Evolutionary conservation across 352 stramenopile genomes (phyloP), one percentile per base, ranked within the genome.

Genomic region (Pythium brachiatum): DNA sequence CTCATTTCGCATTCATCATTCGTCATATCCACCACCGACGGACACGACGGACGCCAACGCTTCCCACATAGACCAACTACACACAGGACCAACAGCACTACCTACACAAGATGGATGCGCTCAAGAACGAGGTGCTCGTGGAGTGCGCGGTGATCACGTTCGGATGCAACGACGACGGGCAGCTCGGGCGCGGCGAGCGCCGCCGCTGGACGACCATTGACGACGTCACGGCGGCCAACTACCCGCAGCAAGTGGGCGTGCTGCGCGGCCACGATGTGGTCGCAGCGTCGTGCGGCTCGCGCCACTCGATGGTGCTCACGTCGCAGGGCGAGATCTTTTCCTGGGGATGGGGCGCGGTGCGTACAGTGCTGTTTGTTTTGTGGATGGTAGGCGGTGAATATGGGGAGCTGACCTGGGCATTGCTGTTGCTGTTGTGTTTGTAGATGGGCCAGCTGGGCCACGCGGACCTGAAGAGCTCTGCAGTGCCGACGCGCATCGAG

Each of bases 361-460:
- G 78, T 85, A n/a, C 29, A 26, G 12, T 53, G 21, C 36, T 53
- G 13, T 29, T 1, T 9, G 7, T 36, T 8, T 16, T 32, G 48
- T 41, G 8, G 47, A 23, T 55, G 9, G 11, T 16, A 8, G n/a
- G 11, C 20, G 3, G n/a, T n/a, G n/a, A n/a, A n/a, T n/a, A n/a
- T n/a, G n/a, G n/a, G n/a, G n/a, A n/a, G n/a, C n/a, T n/a, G n/a
- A n/a, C n/a, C n/a, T n/a, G n/a, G n/a, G n/a, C n/a, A n/a, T n/a
- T n/a, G n/a, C n/a, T n/a, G n/a, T n/a, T n/a, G n/a, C n/a, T n/a
- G n/a, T n/a, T n/a, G n/a, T 32, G 55, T 3, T 62, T 66, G 21
- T 44, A 94, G 81, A 90, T 92, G 81, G 85, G 85, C 11, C 83
- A 92, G 68, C 69, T 94, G 21, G 85, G 85, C 32, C 81, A 90